phyloP scores from a whole-genome alignment of 2,329 filamentous ascomycete species.

The Fusarium hostae region DNA sequence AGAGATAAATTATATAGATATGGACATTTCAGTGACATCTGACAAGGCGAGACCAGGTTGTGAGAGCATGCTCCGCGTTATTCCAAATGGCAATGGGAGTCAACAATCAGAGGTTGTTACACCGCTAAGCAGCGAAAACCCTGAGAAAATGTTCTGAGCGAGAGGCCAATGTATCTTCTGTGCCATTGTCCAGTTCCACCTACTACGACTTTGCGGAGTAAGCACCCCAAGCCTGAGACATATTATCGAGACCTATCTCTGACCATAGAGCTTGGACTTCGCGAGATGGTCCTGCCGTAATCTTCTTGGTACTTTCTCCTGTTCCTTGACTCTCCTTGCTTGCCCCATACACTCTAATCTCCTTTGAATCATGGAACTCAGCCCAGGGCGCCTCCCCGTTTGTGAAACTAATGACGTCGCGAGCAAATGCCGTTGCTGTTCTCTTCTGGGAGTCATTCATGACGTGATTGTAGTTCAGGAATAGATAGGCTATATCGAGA shows the following conservation, averaged over 20 bases:
- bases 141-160: no score
- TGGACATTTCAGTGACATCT: no score
- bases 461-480: background rate
- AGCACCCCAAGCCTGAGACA: background rate
- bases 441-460: background rate
- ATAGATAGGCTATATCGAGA: background rate
- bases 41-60: no score
- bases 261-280: background rate
- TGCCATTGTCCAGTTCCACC: no score
- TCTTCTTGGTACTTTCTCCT: no score
- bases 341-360: background rate
- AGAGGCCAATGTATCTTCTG: no score
- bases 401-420: background rate
- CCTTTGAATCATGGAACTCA: background rate
- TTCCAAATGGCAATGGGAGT: no score
- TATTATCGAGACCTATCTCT: background rate
- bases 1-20: no score
- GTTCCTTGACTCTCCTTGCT: background rate
- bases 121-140: no score
- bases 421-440: background rate
- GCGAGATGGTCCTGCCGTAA: background rate
- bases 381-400: background rate
- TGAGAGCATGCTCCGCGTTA: no score
- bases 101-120: no score
- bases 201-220: background rate